Base-by-base conservation (phyloP, 208 protist genomes). In the Naegleria lovaniensis region DNA sequence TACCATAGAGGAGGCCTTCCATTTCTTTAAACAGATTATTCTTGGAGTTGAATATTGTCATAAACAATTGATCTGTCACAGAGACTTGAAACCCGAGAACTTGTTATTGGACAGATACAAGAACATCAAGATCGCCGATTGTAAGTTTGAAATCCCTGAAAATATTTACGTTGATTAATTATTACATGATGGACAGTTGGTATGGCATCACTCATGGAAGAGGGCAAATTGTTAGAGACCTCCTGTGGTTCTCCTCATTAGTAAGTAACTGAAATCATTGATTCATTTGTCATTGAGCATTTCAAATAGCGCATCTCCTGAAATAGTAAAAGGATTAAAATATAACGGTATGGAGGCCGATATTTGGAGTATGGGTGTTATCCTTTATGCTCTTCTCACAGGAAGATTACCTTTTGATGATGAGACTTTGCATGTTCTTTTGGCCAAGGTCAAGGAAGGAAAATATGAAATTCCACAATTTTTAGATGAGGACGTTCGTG, bases 381-480 rank as follows among this genome's bases (percentile, higher is more conserved):
- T 92, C 11, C 67, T 92, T 0, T 92, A 91, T 83, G 91, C 91
- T n/a, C 41, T 92, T 16, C 13, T 92, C 13, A 85, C 55, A 29
- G 90, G 91, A 43, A 36, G 91, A 83, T 36, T 92, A 25, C 92
- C 92, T 22, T 93, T 90, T 59, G 88, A 93, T 41, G 48, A 92
- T 58, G n/a, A n/a, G 13, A 85, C 59, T 76, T 33, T 92, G 5
- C 29, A 75, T 48, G 58, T 38, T 29, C n/a, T 92, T 13, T 85
- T 92, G 4, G 43, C 25, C 4, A 92, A 92, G 29, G 89, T 92
- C 6, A 92, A 92, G 41, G 51, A 39, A 84, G 91, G 91, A 33
- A 39, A 84, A 39, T 98, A 95, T 91, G 48, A 55, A 15, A 94
- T 96, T 41, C 93, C 95, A 0, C 13, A 88, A 40, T 94, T 93